These are phyloP conservation scores for Fusarium stilboides DNA, from an alignment of 2,329 filamentous ascomycete species.

Conservation along the genomic window DNA sequence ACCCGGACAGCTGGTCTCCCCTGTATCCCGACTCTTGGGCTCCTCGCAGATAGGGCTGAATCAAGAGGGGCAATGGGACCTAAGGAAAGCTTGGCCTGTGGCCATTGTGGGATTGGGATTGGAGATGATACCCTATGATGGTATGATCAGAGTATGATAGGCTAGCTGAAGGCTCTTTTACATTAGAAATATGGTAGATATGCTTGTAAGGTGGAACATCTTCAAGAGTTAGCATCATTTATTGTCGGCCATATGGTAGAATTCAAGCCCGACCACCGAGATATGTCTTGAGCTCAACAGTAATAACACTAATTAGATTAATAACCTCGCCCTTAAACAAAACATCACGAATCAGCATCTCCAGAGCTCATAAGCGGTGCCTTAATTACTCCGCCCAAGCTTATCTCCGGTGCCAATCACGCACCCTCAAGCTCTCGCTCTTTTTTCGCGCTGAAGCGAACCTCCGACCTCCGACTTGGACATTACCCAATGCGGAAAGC, in stretches of 20 bases:
- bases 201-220: too few species aligned
- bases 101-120: not conserved
- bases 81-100: not conserved
- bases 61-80: not conserved
- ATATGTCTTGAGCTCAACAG: not conserved
- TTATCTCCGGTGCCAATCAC: slow-evolving; percentile 25
- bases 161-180: not conserved
- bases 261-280: not conserved
- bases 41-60: slow-evolving; percentile 14
- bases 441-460: slow-evolving; percentile 45
- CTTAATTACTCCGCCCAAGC: not conserved
- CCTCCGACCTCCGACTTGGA: slow-evolving; percentile 38
- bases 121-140: not conserved
- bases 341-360: slow-evolving; percentile 3
- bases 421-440: not conserved
- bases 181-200: too few species aligned
- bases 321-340: not conserved
- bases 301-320: not conserved
- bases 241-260: not conserved
- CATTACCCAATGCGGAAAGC: slow-evolving; percentile 39
- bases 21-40: not conserved
- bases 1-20: not conserved
- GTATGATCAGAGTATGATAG: not conserved
- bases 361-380: not conserved
- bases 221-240: too few species aligned